Conservation (phyloP, 805 yeast genomes). For the Pichia kluyveri region DNA sequence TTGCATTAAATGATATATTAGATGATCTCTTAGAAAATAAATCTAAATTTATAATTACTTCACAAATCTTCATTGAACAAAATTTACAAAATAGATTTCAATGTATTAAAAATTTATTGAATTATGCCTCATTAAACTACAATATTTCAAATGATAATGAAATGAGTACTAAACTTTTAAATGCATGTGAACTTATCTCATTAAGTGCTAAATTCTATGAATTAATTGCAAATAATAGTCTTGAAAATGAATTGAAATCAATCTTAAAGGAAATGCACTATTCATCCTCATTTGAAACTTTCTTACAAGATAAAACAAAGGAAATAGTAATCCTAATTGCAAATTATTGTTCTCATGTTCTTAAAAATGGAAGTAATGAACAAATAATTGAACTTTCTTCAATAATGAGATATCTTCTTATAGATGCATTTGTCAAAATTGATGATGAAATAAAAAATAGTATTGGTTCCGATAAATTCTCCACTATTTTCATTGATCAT, state of each 20-base stretch:
- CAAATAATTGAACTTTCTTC: slow-evolving; percentile 3
- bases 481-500: slow-evolving; percentile 11
- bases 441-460: slow-evolving; percentile 5
- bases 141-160: slow-evolving; percentile 4
- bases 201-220: slow-evolving; percentile 12
- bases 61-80: slow-evolving; percentile 33
- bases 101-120: slow-evolving; percentile 13
- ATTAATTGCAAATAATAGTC: not conserved
- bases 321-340: slow-evolving; percentile 5
- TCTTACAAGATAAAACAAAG: not conserved
- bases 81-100: slow-evolving; percentile 43
- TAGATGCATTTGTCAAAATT: slow-evolving; percentile 5
- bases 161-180: slow-evolving; percentile 10
- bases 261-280: not conserved
- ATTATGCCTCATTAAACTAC: slow-evolving; percentile 17
- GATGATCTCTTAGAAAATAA: slow-evolving; percentile 49
- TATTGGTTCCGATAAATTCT: slow-evolving; percentile 1
- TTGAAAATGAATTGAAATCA: not conserved
- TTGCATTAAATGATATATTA: slow-evolving; percentile 42
- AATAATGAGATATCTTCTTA: slow-evolving; percentile 4
- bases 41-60: slow-evolving; percentile 40
- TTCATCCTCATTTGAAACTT: not conserved
- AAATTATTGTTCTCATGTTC: not conserved
- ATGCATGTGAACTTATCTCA: slow-evolving; percentile 13
- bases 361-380: slow-evolving; percentile 1